Evolutionary conservation across 2,329 filamentous ascomycete genomes (phyloP).

Genomic region (Ascochyta viciae-villosae): DNA sequence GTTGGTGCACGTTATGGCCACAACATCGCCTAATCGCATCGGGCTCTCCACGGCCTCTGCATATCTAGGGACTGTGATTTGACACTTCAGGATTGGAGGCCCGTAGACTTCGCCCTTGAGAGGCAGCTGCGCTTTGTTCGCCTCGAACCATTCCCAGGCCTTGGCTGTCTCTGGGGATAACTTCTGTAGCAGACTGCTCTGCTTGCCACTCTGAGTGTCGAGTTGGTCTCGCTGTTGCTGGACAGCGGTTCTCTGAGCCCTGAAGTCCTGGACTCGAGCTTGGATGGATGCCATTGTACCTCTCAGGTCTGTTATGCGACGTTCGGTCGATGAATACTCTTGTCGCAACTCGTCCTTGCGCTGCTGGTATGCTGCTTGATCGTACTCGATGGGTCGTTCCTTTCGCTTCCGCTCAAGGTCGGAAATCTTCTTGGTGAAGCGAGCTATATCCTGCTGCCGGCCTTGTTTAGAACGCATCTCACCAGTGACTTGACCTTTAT

Average conservation of each 20-base stretch:
- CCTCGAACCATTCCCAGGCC: conserved; percentile 84
- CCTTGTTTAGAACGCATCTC: conserved; percentile 53
- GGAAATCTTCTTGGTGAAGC: conserved; percentile 60
- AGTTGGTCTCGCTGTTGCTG: conserved; percentile 25
- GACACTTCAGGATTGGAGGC: conserved; percentile 81
- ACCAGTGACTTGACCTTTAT: conserved; percentile 52
- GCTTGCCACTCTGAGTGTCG: conserved; percentile 49
- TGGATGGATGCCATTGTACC: conserved; percentile 43
- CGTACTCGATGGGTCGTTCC: conserved; percentile 70
- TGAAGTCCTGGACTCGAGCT: conserved; percentile 17
- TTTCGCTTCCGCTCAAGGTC: conserved; percentile 69
- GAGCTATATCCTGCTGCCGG: conserved; percentile 40
- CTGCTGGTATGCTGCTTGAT: conserved; percentile 73
- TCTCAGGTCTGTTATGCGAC: conserved; percentile 51
- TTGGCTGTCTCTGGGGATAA: conserved; percentile 68
- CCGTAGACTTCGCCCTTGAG: conserved; percentile 82
- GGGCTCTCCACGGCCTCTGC: conserved; percentile 66
- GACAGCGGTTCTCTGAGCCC: conserved; percentile 38
- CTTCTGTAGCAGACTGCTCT: conserved; percentile 65
- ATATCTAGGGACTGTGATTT: conserved; percentile 75
- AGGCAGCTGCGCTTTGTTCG: conserved; percentile 63
- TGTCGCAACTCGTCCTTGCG: conserved; percentile 68
- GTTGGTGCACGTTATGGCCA: conserved; percentile 77
- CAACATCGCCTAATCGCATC: conserved; percentile 60
- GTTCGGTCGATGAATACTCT: conserved; percentile 59